Conservation (phyloP, 1,139 yeast genomes). For the Meyerozyma sp. region DNA sequence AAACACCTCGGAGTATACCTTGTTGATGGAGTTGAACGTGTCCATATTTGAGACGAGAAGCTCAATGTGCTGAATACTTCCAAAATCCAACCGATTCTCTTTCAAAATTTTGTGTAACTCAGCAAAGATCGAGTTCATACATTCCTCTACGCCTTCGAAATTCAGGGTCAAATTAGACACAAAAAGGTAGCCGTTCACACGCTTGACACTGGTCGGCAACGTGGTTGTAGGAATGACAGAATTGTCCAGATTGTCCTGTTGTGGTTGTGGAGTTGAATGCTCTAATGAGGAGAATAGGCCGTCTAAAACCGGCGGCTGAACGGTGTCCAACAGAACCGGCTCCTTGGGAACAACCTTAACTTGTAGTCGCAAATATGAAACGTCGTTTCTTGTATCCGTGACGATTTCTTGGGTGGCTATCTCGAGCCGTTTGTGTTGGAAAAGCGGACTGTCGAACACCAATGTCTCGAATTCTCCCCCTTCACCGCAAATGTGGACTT, state of each 20-base stretch:
- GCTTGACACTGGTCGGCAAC: neutral
- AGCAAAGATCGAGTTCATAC: conserved; percentile 24
- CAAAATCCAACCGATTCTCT: conserved; percentile 21
- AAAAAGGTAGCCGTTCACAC: conserved; percentile 19
- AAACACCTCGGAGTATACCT: conserved; percentile 52
- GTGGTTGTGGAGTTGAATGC: neutral
- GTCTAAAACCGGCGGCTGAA: conserved; percentile 43
- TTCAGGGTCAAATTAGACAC: conserved; percentile 44
- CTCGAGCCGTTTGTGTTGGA: conserved; percentile 46
- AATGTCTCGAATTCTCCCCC: conserved; percentile 97
- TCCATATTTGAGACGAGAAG: conserved; percentile 61
- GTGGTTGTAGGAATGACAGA: too few relatives aligned
- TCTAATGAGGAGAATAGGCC: conserved; percentile 32
- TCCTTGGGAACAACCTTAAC: conserved; percentile 39
- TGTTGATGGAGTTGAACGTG: conserved; percentile 56
- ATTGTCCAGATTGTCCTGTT: too few relatives aligned
- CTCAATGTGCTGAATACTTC: conserved; percentile 51
- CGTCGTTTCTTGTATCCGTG: conserved; percentile 53
- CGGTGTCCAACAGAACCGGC: conserved; percentile 18
- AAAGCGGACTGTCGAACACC: conserved; percentile 86
- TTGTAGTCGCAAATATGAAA: conserved; percentile 52
- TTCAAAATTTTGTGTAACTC: conserved; percentile 31
- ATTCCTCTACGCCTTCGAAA: neutral
- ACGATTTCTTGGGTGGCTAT: conserved; percentile 39
- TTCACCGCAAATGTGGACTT: conserved; percentile 94